A percentile compares a stretch with the other conserved stretches of the same genome.
Evolutionary conservation across 2,329 filamentous ascomycete genomes (phyloP).

Genomic region (Claviceps sp.): DNA sequence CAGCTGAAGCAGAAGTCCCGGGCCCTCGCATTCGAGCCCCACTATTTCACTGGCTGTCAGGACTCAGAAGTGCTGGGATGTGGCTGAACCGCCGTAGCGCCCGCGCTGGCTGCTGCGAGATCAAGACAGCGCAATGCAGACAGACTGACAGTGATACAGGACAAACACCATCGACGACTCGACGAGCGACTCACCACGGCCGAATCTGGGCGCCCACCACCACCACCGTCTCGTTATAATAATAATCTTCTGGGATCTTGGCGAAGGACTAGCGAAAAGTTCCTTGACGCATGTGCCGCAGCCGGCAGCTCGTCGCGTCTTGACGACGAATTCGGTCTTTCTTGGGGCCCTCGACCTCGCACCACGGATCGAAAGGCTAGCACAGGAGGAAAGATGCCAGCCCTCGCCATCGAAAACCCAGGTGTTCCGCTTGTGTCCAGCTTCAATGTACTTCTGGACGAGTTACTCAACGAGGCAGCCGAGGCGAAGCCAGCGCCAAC

Average conservation of each 20-base stretch:
- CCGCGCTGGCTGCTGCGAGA: too few relatives aligned
- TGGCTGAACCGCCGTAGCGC: too few relatives aligned
- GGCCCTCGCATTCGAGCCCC: background rate
- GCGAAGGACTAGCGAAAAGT: background rate
- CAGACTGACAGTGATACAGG: background rate
- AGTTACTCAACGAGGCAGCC: constrained; percentile 46
- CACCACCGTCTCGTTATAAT: background rate
- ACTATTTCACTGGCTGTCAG: background rate
- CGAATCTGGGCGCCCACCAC: background rate
- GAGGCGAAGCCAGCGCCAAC: constrained; percentile 42
- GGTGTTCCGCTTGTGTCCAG: constrained; percentile 39
- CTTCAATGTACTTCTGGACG: constrained; percentile 39
- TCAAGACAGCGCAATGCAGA: too few relatives aligned
- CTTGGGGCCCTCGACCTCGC: background rate
- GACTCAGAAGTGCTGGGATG: too few relatives aligned
- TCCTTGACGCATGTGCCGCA: background rate
- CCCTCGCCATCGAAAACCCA: constrained; percentile 29
- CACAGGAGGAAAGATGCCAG: constrained; percentile 34
- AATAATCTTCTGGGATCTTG: background rate
- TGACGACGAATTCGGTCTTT: background rate
- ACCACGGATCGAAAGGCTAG: background rate
- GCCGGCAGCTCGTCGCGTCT: background rate
- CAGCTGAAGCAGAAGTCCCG: too few relatives aligned
- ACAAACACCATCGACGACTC: background rate
- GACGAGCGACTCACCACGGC: background rate